Evolutionary conservation across 2,329 filamentous ascomycete species (phyloP), one percentile per base, ranked within the genome.

Genomic region (Hypoxylon sp.): DNA sequence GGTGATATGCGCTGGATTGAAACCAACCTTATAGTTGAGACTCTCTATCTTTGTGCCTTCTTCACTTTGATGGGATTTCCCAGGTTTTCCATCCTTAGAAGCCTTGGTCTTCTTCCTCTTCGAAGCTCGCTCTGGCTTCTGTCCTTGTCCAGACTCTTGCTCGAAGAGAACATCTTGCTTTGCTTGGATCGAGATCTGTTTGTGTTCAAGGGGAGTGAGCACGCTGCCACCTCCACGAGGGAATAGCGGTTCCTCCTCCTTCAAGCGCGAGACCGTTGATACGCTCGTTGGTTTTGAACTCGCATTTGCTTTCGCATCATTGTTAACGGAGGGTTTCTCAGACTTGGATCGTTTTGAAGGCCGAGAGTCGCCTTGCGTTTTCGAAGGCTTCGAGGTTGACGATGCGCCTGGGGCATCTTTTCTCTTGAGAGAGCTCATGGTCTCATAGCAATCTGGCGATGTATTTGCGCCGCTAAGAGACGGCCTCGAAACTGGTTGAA

Each of bases 101-200:
- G 77, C 77, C 81, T 84, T 91, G 68, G 76, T 80, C 75, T 82
- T 88, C 79, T 81, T 86, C 81, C 87, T 90, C 78, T 86, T 88
- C 73, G 75, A 80, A 56, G 75, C 74, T 73, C 80, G 81, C 11
- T 79, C 79, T 45, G 74, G 70, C 60, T 82, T 83, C 67, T 86
- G 84, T 28, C 82, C 80, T 62, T 85, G 84, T 55, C 83, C 81
- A 51, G 87, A 88, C 72, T 91, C 87, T 74, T 97, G 91, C 80
- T 98, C 96, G 77, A 95, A 96, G 41, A 97, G 83, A 43, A 94
- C 96, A 83, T 99, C 96, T 74, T 91, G 90, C 77, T 92, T 96
- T 49, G 96, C 96, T 80, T 98, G 92, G 64, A 97, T 91, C 75
- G 96, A 91, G 69, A 99, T 98, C 80, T 98, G 93, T 82, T 97